Percentiles rank a stretch among this genome's conserved stretches.
These are phyloP conservation scores for Pythium insidiosum DNA, from an alignment of 352 stramenopile species.

Conservation along the genomic window DNA sequence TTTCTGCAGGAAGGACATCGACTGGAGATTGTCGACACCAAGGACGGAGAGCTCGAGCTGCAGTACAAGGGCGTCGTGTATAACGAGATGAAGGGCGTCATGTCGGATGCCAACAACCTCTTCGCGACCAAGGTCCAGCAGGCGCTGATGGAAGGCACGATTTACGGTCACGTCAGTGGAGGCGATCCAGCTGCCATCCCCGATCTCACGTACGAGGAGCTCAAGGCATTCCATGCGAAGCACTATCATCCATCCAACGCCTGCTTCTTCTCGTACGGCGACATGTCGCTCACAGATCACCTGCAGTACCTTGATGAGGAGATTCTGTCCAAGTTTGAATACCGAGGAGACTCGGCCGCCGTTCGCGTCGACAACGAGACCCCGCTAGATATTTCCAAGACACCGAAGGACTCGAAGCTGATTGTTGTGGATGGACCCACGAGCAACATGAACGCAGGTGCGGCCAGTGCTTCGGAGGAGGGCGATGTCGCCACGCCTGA, in stretches of 20 bases:
- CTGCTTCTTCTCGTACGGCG: slow-evolving; percentile 87
- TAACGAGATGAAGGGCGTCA: slow-evolving; percentile 99
- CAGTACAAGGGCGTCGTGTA: slow-evolving; percentile 95
- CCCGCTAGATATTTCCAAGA: slow-evolving; percentile 27
- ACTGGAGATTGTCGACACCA: slow-evolving; percentile 40
- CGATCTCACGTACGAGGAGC: slow-evolving; percentile 64
- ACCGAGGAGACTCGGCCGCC: slow-evolving; percentile 29
- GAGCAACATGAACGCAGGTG: slow-evolving; percentile 76
- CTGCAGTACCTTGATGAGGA: slow-evolving; percentile 65
- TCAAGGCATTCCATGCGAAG: slow-evolving; percentile 69
- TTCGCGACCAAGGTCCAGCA: slow-evolving; percentile 88
- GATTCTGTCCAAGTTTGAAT: slow-evolving; percentile 64
- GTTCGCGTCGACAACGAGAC: slow-evolving; percentile 32
- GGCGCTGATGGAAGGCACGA: slow-evolving; percentile 85
- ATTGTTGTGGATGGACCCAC: slow-evolving; percentile 40
- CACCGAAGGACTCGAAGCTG: slow-evolving; percentile 11
- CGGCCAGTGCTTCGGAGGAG: too few species aligned
- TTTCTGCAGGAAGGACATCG: slow-evolving; percentile 81
- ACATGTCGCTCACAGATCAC: slow-evolving; percentile 72
- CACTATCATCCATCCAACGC: slow-evolving; percentile 88
- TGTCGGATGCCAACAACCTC: slow-evolving; percentile 92
- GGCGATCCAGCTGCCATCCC: slow-evolving; percentile 66
- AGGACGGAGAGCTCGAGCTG: slow-evolving; percentile 28
- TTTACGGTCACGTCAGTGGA: slow-evolving; percentile 81
- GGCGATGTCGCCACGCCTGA: slow-evolving; percentile 14